Base-by-base conservation (phyloP, 768 basidiomycete species). In the Tubosaeta sp. region DNA sequence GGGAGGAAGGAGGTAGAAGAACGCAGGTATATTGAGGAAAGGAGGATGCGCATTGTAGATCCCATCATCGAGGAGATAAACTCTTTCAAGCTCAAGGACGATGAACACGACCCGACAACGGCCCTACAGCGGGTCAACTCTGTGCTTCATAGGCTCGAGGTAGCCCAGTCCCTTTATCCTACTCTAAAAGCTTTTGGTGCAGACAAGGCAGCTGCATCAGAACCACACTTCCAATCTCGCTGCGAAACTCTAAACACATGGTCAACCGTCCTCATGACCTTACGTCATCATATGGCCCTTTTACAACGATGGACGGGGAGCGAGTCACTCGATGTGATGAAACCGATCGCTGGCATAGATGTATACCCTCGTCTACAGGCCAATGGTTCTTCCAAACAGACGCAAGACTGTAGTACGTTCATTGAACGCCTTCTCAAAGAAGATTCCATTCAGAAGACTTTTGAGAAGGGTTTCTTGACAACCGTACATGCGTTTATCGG, bases 371-470 rank as follows among this genome's bases (percentile, higher is more conserved):
- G 69, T 34, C 44, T 61, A 53, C 62, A 55, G 38, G 54, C 53
- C 48, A 69, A 67, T 47, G 71, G 68, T 10, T 63, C 66, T 36
- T 60, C 71, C 39, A 83, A 83, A 52, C 59, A 61, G 44, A 72
- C 75, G 40, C 67, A 82, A 5, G 86, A 86, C 58, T 83, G 85
- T 19, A 84, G 85, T 18, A 90, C 89, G 31, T 99, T 98, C 67
- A 87, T 97, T 30, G 96, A 97, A 66, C 83, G 93, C 25, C 73
- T 97, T 22, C 77, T 96, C 51, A 97, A 98, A 67, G 95, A 98
- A 68, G 95, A 98, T 61, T 87, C 87, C n/a, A 85, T 98, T 62
- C 90, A 94, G 68, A 80, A 87, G 54, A 93, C 90, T 9, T 97
- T 99, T 67, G 92, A 94, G 68, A 92, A 88, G 59, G 87, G 88